These are phyloP conservation scores for Parathielavia hyrcaniae DNA, from an alignment of 495 filamentous ascomycete species.

Conservation along the genomic window DNA sequence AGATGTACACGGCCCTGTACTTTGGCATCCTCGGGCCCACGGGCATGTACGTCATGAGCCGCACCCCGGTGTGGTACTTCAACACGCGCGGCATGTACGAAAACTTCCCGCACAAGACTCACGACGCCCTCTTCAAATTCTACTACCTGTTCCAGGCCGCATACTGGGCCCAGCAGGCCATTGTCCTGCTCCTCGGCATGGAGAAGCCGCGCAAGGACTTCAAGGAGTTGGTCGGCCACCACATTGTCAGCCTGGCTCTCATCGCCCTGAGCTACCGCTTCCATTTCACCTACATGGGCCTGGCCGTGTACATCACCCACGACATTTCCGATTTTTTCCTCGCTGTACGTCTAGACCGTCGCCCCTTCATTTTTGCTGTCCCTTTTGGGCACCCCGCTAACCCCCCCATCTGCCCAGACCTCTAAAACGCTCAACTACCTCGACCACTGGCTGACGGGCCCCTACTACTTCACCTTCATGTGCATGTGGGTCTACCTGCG, in stretches of 20 bases:
- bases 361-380: not conserved
- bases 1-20: constrained; percentile 95
- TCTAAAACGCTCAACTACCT: constrained; percentile 94
- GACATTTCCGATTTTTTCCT: constrained; percentile 97
- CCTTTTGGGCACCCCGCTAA: not conserved
- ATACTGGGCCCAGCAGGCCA: constrained; percentile 94
- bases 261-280: constrained; percentile 90
- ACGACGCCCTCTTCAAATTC: constrained; percentile 84
- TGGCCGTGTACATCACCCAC: constrained; percentile 94
- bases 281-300: constrained; percentile 97
- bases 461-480: constrained; percentile 83
- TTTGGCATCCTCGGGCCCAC: constrained; percentile 79
- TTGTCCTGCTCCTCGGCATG: constrained; percentile 80
- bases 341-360: constrained; percentile 60
- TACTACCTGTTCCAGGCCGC: constrained; percentile 94
- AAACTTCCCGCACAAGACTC: constrained; percentile 78
- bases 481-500: constrained; percentile 85
- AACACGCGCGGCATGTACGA: constrained; percentile 88
- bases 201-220: constrained; percentile 97
- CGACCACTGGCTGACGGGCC: constrained; percentile 64
- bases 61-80: constrained; percentile 96
- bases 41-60: constrained; percentile 87
- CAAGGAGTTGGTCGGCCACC: constrained; percentile 88
- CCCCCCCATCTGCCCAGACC: constrained; percentile 47
- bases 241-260: constrained; percentile 84